Base-by-base conservation (phyloP, 2,329 filamentous ascomycete species). In the Trichoderma sp. region DNA sequence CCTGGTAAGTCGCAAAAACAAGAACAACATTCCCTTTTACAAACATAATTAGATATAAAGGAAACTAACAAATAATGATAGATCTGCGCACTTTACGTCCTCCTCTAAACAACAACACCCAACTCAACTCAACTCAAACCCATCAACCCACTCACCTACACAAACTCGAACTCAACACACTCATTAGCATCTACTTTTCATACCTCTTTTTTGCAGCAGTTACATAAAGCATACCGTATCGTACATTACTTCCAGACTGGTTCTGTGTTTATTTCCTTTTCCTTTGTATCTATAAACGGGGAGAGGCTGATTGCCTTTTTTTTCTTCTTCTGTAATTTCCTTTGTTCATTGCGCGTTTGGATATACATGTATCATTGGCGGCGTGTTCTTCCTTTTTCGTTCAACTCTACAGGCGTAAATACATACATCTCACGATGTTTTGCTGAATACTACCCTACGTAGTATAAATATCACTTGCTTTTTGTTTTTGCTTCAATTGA, bases 31-130 rank as follows among this genome's bases (percentile, higher is more conserved):
- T 34, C 11, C 1, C 11, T 14, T 11, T 3, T 7, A 11, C 11
- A 34, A 12, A 30, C 28, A 24, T 24, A 30, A 8, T 34, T 34
- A 5, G 11, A 34, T 34, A 34, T 34, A 36, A 15, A 36, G 14
- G 6, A 36, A 15, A 2, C 34, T 34, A 39, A 26, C n/a, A 15
- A 34, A 34, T 3, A 6, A 18, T 9, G 6, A 8, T 3, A 87
- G 85, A 87, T 87, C 58, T 88, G 86, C 75, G 85, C 86, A 5
- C 82, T 88, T 18, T 88, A 88, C 74, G 86, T 88, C 32, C 81
- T 87, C 62, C 77, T 87, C 63, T 86, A 80, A 78, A 39, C 32
- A 12, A n/a, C 21, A 12, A n/a, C 7, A 39, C 21, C 14, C 30
- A 57, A 26, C 28, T 24, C 63, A 24, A 15, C 34, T 36, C 32